These are phyloP conservation scores for Boechera retrofracta DNA, from an alignment of 345 rosid species.

Conservation along the genomic window DNA sequence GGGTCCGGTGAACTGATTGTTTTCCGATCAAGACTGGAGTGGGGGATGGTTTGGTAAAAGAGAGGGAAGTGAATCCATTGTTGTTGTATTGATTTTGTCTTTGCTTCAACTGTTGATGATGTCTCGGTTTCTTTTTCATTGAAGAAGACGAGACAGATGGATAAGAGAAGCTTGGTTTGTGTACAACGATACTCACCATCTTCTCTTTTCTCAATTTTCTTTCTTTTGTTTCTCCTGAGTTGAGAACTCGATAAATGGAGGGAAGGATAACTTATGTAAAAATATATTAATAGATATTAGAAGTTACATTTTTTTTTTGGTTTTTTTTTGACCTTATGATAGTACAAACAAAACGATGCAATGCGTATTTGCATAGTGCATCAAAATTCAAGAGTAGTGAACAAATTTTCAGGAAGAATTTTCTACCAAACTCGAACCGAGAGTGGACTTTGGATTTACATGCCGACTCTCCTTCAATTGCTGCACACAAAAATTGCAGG, in stretches of 20 bases:
- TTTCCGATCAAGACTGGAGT: constrained; percentile 57
- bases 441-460: constrained; percentile 36
- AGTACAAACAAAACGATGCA: constrained; percentile 37
- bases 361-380: constrained; percentile 6
- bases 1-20: constrained; percentile 48
- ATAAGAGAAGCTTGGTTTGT: constrained; percentile 39
- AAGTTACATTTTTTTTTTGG: background rate
- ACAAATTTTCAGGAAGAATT: constrained; percentile 29
- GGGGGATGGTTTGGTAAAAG: constrained; percentile 56
- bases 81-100: constrained; percentile 28
- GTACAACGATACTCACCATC: constrained; percentile 50
- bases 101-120: constrained; percentile 41
- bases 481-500: constrained; percentile 24
- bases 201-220: background rate
- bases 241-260: constrained; percentile 1
- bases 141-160: constrained; percentile 42
- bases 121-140: constrained; percentile 48
- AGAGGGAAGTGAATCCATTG: constrained; percentile 38
- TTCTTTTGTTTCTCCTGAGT: background rate
- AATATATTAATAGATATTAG: background rate
- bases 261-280: constrained; percentile 3
- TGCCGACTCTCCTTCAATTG: constrained; percentile 40
- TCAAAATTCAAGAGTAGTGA: constrained; percentile 33
- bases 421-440: constrained; percentile 37
- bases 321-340: background rate